These are phyloP conservation scores for Irineochytrium annulatum DNA, from an alignment of 192 early-diverging fungal species.

Conservation along the genomic window DNA sequence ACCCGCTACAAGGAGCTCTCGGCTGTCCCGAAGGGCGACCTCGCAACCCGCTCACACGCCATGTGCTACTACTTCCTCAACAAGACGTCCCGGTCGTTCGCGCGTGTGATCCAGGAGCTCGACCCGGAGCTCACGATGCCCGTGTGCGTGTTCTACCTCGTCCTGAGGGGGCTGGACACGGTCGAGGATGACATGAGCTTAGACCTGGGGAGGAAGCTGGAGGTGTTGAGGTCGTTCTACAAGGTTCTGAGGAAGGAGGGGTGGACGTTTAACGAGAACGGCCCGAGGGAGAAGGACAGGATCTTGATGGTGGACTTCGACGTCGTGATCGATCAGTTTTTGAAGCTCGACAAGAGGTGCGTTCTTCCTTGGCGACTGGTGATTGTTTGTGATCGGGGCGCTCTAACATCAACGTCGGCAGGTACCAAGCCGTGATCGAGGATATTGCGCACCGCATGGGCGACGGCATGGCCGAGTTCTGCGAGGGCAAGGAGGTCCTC, in stretches of 20 bases:
- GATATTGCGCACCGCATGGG: conserved; percentile 94
- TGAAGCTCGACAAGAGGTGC: conserved; percentile 59
- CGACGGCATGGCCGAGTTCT: conserved; percentile 85
- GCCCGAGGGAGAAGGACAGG: conserved; percentile 92
- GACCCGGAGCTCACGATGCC: conserved; percentile 46
- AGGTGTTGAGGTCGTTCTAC: conserved; percentile 77
- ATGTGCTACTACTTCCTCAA: conserved; percentile 87
- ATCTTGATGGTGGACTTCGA: conserved; percentile 85
- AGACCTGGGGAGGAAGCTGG: conserved; percentile 66
- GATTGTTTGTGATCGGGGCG: neutral
- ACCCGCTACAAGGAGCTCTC: conserved; percentile 53
- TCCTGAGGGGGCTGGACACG: conserved; percentile 94
- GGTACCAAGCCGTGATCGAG: conserved; percentile 81
- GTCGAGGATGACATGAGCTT: conserved; percentile 99
- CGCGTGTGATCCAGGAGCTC: conserved; percentile 81
- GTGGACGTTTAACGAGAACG: conserved; percentile 60
- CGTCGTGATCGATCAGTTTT: conserved; percentile 84
- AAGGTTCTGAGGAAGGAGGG: conserved; percentile 68
- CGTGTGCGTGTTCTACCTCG: conserved; percentile 94
- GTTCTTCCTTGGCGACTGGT: conserved; percentile 6
- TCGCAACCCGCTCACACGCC: conserved; percentile 48
- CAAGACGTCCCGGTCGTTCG: conserved; percentile 93
- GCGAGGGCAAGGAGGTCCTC: conserved; percentile 42
- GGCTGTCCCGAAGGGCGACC: conserved; percentile 33
- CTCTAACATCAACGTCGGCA: conserved; percentile 23